Base-by-base conservation (phyloP, 2,329 filamentous ascomycete genomes). In the Mariannaea elegans region DNA sequence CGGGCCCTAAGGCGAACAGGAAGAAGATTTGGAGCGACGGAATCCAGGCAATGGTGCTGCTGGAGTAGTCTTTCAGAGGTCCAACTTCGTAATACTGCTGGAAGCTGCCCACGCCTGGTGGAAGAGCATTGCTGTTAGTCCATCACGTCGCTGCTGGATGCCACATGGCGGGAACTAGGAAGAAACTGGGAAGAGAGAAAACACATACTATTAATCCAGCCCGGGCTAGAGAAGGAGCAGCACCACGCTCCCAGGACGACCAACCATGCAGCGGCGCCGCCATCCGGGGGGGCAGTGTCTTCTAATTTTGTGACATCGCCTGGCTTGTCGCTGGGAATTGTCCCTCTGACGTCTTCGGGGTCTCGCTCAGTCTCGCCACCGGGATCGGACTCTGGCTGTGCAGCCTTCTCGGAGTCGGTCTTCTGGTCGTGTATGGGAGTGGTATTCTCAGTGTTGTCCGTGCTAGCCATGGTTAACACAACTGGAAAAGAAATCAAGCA, bases 11-110 rank as follows among this genome's bases (percentile, higher is more conserved):
- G 9, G 6, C 24, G 9, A 27, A 27, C 78, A 89, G 81, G 68
- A 85, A 79, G 65, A 83, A 85, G 14, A 82, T 74, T 61, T 87
- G 81, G 7, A 87, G 70, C 1, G 84, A 84, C 0, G 84, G 80
- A 45, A 88, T 88, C 86, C 86, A 89, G n/a, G 85, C 77, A n/a
- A 89, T 77, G 0, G 82, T 82, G 54, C 82, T 84, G 1, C 83
- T 68, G 0, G 83, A 82, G 63, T 85, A 84, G 2, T 76, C 47
- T 6, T 65, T 71, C 3, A 88, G 73, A 16, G 82, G 78, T 7
- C 80, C 73, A 7, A 71, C 77, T 62, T 86, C 75, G 65, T 88
- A 89, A 68, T 87, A 86, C 18, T 82, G 79, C 66, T 88, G 85
- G 64, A 88, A 88, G 13, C 83, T 76, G 7, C 85, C 85, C 14